Evolutionary conservation across 2,329 filamentous ascomycete genomes (phyloP).

Genomic region (Penicillium sp.): DNA sequence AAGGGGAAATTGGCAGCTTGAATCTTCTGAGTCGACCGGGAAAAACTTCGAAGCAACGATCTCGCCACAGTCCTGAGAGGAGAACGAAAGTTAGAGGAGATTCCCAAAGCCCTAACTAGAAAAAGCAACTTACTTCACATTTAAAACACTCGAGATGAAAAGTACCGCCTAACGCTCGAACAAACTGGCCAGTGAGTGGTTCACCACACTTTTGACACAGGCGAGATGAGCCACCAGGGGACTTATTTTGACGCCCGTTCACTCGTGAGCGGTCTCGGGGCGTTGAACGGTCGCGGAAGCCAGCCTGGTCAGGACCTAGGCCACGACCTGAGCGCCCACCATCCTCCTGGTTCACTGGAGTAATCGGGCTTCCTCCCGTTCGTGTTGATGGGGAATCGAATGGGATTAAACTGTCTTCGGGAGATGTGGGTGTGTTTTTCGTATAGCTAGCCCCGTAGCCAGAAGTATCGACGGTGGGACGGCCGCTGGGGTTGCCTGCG

Average conservation of each 20-base stretch:
- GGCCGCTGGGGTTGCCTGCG: conserved; percentile 41
- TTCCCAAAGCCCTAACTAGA: neutral
- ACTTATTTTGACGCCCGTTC: conserved; percentile 39
- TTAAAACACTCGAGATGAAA: conserved; percentile 98
- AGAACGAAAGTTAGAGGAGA: conserved; percentile 20
- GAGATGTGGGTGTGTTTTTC: conserved; percentile 42
- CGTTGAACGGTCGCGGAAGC: conserved; percentile 33
- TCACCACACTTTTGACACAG: conserved; percentile 83
- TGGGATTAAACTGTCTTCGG: conserved; percentile 35
- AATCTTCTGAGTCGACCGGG: conserved; percentile 86
- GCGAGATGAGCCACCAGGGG: conserved; percentile 45
- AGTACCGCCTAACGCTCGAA: conserved; percentile 86
- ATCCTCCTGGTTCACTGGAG: conserved; percentile 30
- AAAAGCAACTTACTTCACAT: conserved; percentile 69
- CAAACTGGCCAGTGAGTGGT: conserved; percentile 88
- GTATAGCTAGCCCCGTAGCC: conserved; percentile 37
- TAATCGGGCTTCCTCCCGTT: conserved; percentile 25
- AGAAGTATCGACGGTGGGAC: conserved; percentile 37
- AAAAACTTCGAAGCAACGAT: conserved; percentile 99
- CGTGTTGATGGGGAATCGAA: conserved; percentile 38
- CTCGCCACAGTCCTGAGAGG: conserved; percentile 80
- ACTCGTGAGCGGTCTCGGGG: conserved; percentile 38
- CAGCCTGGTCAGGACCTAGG: conserved; percentile 34
- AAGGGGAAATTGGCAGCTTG: conserved; percentile 79
- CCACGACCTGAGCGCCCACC: conserved; percentile 29